These are phyloP conservation scores for Termitomyces sp. DNA, from an alignment of 768 basidiomycete genomes.

Conservation along the genomic window DNA sequence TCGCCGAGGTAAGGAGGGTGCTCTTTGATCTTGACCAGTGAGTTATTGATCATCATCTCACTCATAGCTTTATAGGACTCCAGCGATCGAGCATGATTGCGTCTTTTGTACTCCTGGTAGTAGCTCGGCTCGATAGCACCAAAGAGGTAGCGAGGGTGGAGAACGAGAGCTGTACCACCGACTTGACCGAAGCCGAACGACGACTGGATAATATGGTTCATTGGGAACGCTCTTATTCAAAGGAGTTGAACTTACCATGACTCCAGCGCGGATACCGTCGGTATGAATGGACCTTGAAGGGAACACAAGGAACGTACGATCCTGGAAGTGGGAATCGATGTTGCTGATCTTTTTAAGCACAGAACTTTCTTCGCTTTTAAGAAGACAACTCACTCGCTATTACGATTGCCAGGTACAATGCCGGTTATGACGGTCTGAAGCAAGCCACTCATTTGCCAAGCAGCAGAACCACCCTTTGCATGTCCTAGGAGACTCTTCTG, in stretches of 20 bases:
- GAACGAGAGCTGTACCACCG: conserved; percentile 84
- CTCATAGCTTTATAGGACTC: conserved; percentile 90
- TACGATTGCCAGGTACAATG: conserved; percentile 92
- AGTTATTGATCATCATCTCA: conserved; percentile 93
- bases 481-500: conserved; percentile 98
- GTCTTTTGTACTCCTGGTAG: conserved; percentile 75
- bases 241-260: conserved; percentile 61
- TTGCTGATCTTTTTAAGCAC: conserved; percentile 52
- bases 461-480: conserved; percentile 98
- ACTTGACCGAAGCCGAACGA: conserved; percentile 99
- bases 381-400: conserved; percentile 76
- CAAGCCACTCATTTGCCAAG: conserved; percentile 94
- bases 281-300: conserved; percentile 96
- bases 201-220: conserved; percentile 49
- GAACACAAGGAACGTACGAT: conserved; percentile 92
- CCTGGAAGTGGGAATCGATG: conserved; percentile 88
- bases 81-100: conserved; percentile 63
- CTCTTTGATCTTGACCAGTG: conserved; percentile 93
- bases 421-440: conserved; percentile 83
- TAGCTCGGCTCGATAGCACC: conserved; percentile 76
- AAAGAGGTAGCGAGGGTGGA: conserved; percentile 91
- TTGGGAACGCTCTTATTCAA: background rate
- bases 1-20: conserved; percentile 85
- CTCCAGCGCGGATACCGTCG: conserved; percentile 84
- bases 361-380: background rate